Evolutionary conservation across 2,329 filamentous ascomycete genomes (phyloP).

Genomic region (Microsporum canis): DNA sequence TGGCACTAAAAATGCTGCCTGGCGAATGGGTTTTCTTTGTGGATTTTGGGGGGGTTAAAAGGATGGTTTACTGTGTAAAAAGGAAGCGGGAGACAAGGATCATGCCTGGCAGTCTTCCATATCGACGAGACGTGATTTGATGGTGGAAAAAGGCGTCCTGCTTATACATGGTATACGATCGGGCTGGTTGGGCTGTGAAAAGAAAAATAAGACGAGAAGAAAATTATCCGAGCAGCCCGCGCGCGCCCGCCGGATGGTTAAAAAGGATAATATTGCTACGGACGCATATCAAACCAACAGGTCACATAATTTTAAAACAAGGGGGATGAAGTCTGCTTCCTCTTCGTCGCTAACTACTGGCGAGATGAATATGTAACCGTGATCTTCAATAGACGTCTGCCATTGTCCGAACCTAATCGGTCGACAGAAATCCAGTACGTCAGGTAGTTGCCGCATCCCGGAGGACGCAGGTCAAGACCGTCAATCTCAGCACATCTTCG

Average conservation of each 20-base stretch:
- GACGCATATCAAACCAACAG: background rate
- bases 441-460: slow-evolving; percentile 22
- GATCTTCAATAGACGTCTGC: slow-evolving; percentile 37
- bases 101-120: background rate
- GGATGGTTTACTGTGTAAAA: background rate
- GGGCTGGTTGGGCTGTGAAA: background rate
- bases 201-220: background rate
- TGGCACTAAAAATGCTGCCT: background rate
- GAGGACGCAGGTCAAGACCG: slow-evolving; percentile 6
- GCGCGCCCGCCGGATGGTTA: background rate
- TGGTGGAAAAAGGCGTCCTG: no score
- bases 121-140: background rate
- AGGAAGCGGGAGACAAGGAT: background rate
- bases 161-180: background rate
- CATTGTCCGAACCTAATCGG: slow-evolving; percentile 19
- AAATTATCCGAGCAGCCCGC: background rate
- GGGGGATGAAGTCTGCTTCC: background rate
- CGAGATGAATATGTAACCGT: slow-evolving; percentile 23
- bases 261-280: background rate
- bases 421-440: slow-evolving; percentile 37
- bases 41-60: background rate
- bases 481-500: slow-evolving; percentile 94
- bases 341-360: background rate
- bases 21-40: background rate
- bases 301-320: background rate